Conservation (phyloP, 805 yeast species). For the Candida silvicultrix region DNA sequence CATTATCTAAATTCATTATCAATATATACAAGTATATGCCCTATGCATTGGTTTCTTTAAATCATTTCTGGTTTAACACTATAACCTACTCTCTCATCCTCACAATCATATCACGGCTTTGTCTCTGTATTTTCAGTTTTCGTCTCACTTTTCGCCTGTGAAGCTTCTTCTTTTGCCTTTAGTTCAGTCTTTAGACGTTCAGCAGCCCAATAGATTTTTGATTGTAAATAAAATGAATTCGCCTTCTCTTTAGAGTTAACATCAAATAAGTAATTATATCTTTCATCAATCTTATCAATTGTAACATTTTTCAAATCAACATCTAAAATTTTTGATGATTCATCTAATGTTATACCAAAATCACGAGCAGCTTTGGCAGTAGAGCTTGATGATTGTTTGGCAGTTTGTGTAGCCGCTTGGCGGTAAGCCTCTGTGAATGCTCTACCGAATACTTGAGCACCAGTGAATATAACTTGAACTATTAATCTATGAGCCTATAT, state of each 20-base stretch:
- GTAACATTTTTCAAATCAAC: constrained; percentile 54
- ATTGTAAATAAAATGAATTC: constrained; percentile 90
- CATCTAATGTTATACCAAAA: constrained; percentile 80
- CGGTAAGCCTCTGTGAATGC: constrained; percentile 97
- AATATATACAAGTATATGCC: neutral
- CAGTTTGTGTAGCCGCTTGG: constrained; percentile 94
- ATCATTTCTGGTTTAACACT: no score
- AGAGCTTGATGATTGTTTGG: constrained; percentile 55
- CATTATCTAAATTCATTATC: neutral
- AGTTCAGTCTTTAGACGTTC: constrained; percentile 82
- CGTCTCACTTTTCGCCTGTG: constrained; percentile 10
- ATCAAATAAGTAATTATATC: constrained; percentile 77
- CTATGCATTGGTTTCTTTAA: neutral
- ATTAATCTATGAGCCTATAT: constrained; percentile 84
- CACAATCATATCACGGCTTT: neutral
- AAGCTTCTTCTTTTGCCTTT: constrained; percentile 41
- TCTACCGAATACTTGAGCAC: constrained; percentile 91
- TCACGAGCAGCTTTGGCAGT: constrained; percentile 35
- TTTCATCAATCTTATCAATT: constrained; percentile 56
- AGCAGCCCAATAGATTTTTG: constrained; percentile 91
- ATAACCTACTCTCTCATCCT: neutral
- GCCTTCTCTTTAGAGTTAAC: constrained; percentile 92
- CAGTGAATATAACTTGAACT: constrained; percentile 86
- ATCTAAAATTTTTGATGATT: constrained; percentile 86
- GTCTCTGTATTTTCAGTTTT: neutral